These are phyloP conservation scores for Tremellales sp. DNA, from an alignment of 1,284 basidiomycete genomes.

Conservation along the genomic window DNA sequence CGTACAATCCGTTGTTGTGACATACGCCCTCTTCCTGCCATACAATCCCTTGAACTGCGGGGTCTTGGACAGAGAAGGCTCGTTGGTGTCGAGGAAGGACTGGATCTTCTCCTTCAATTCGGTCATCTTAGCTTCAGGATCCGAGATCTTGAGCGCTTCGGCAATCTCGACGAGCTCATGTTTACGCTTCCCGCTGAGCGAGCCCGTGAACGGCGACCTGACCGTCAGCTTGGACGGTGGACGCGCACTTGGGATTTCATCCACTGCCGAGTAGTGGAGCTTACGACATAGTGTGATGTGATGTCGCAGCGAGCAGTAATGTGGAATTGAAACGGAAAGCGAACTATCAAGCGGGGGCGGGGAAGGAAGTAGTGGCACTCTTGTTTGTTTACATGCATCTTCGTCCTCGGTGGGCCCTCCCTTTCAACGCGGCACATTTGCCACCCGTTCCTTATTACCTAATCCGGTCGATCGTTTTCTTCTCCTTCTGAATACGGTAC, in stretches of 20 bases:
- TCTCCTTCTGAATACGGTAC: too few species aligned
- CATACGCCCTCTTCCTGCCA: constrained; percentile 17
- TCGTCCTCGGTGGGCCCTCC: too few species aligned
- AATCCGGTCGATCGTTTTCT: too few species aligned
- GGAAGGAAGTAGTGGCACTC: too few species aligned
- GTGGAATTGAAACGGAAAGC: background rate
- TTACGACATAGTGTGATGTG: background rate
- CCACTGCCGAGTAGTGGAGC: background rate
- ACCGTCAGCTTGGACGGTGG: too few species aligned
- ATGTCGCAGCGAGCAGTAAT: background rate
- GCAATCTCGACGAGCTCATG: constrained; percentile 43
- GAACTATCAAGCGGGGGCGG: too few species aligned
- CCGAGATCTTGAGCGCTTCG: constrained; percentile 27
- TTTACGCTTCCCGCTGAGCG: constrained; percentile 35
- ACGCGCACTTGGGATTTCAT: background rate
- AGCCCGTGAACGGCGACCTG: constrained; percentile 37
- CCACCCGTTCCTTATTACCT: too few species aligned
- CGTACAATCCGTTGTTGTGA: background rate
- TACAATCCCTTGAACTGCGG: constrained; percentile 44
- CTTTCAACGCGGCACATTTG: too few species aligned
- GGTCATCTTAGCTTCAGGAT: constrained; percentile 17
- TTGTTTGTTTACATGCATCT: background rate
- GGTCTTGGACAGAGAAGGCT: constrained; percentile 14
- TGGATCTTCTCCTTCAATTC: constrained; percentile 37
- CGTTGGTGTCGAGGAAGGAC: constrained; percentile 29